Evolutionary conservation across 371 early-diverging fungal genomes (phyloP).

Genomic region (Syncephalis plumigaleata): DNA sequence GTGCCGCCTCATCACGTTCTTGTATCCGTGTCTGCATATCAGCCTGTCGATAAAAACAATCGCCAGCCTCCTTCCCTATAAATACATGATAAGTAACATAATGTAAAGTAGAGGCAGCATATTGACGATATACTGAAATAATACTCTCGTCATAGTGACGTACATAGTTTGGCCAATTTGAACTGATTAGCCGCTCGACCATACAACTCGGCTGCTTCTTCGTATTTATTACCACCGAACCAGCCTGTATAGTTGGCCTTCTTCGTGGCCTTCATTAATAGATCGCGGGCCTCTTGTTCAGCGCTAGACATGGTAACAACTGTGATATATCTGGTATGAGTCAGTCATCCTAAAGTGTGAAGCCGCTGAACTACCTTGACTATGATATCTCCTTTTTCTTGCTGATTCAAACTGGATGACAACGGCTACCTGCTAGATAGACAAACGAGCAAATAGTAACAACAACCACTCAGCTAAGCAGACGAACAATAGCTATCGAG

Average conservation of each 20-base stretch:
- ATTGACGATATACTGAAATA: not conserved
- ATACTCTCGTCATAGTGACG: constrained; percentile 3
- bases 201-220: constrained; percentile 86
- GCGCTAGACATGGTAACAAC: constrained; percentile 14
- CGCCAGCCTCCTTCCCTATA: constrained; percentile 82
- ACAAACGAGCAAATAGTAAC: too few relatives aligned
- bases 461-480: too few relatives aligned
- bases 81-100: not conserved
- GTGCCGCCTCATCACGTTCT: constrained; percentile 72
- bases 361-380: too few relatives aligned
- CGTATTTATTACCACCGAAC: constrained; percentile 77
- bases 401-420: too few relatives aligned
- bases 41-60: constrained; percentile 71
- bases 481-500: too few relatives aligned
- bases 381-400: too few relatives aligned
- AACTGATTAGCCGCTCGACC: constrained; percentile 77
- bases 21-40: constrained; percentile 38
- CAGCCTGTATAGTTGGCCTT: constrained; percentile 51
- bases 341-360: too few relatives aligned
- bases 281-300: constrained; percentile 48
- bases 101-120: not conserved
- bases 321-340: too few relatives aligned
- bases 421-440: too few relatives aligned
- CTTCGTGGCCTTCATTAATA: constrained; percentile 57
- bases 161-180: constrained; percentile 78